These are phyloP conservation scores for Vigna mungo DNA, from an alignment of 306 rosid species.

Conservation along the genomic window DNA sequence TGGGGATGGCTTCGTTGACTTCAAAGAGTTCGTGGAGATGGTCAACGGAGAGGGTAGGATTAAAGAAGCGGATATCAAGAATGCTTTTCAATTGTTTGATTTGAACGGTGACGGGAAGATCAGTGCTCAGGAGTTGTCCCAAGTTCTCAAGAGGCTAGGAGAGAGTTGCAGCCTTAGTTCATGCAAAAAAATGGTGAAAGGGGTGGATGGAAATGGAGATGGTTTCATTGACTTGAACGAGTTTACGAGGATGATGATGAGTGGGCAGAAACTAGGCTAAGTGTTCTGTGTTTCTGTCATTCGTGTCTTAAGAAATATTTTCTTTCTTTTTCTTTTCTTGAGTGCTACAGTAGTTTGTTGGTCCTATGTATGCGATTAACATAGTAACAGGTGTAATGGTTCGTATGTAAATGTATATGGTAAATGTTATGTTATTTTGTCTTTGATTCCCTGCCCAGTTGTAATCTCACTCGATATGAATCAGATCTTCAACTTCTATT, in stretches of 20 bases:
- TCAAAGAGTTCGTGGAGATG: slow-evolving; percentile 69
- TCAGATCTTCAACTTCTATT: background rate
- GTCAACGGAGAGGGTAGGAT: slow-evolving; percentile 52
- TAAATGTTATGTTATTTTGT: background rate
- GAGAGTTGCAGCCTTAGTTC: slow-evolving; percentile 64
- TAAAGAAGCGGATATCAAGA: slow-evolving; percentile 56
- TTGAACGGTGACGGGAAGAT: slow-evolving; percentile 83
- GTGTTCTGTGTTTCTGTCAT: background rate
- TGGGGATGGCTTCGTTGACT: slow-evolving; percentile 75
- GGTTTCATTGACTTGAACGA: slow-evolving; percentile 75
- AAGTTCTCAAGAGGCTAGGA: slow-evolving; percentile 66
- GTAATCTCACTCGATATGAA: background rate
- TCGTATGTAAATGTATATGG: background rate
- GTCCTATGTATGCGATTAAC: background rate
- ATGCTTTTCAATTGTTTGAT: slow-evolving; percentile 76
- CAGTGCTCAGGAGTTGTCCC: slow-evolving; percentile 73
- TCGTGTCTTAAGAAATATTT: slow-evolving; percentile 18
- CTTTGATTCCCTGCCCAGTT: background rate
- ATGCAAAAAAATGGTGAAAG: slow-evolving; percentile 74
- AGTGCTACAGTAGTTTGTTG: slow-evolving; percentile 9
- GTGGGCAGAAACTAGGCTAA: slow-evolving; percentile 49
- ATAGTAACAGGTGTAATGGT: background rate
- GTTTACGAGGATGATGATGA: slow-evolving; percentile 73
- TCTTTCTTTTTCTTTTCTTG: background rate
- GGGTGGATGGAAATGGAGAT: slow-evolving; percentile 74